Percentiles rank a stretch among this genome's conserved stretches.
These are phyloP conservation scores for Lactarius indigo DNA, from an alignment of 768 basidiomycete species.

Conservation along the genomic window DNA sequence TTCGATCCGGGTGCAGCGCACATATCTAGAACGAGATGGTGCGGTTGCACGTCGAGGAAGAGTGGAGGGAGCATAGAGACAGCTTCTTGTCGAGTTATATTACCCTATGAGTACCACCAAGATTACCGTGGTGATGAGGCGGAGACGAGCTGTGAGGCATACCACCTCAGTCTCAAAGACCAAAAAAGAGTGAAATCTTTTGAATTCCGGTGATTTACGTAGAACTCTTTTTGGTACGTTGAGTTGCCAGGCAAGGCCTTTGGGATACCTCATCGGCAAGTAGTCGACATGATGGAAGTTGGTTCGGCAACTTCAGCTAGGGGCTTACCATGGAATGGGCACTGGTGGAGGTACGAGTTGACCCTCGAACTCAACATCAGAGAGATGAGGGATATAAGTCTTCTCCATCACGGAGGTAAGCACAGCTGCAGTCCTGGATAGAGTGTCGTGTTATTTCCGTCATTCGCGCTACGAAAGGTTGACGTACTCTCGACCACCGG, in stretches of 20 bases:
- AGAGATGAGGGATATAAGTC: conserved; percentile 73
- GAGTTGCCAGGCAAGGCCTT: conserved; percentile 94
- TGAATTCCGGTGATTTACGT: conserved; percentile 85
- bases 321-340: conserved; percentile 75
- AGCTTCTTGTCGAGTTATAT: conserved; percentile 93
- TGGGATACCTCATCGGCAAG: conserved; percentile 70
- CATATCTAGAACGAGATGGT: conserved; percentile 95
- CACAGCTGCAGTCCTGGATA: conserved; percentile 55
- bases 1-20: conserved; percentile 99
- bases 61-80: conserved; percentile 99
- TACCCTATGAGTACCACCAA: conserved; percentile 55
- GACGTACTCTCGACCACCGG: conserved; percentile 80
- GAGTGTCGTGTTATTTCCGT: background rate
- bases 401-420: conserved; percentile 77
- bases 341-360: conserved; percentile 72
- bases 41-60: conserved; percentile 89
- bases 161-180: conserved; percentile 98
- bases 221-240: conserved; percentile 86
- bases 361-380: conserved; percentile 70
- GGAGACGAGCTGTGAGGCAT: conserved; percentile 31
- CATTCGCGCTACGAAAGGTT: conserved; percentile 24
- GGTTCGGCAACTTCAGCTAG: background rate
- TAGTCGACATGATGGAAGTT: conserved; percentile 7
- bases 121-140: background rate
- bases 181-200: conserved; percentile 91